Evolutionary conservation across 116 monocot genomes (phyloP), one percentile per base, ranked within the genome.

Genomic region (Cymodocea nodosa): DNA sequence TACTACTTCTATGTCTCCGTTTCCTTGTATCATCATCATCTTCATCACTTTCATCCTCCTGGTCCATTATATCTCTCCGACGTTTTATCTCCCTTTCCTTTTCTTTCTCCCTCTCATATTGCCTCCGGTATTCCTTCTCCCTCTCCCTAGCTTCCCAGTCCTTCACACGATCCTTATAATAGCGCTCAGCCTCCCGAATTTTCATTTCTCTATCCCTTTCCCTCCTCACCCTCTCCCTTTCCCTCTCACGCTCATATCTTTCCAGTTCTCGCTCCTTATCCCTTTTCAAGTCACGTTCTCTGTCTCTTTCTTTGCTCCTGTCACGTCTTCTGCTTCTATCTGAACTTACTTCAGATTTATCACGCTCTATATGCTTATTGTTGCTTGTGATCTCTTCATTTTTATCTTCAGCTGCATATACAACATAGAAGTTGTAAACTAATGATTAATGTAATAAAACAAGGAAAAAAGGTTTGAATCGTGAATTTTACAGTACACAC

Each of bases 111-210:
- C 70, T 86, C 69, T 92, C 86, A 57, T 79, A 52, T 51, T 79
- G 78, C 34, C 83, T 65, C 15, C 82, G 85, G 59, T 82, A 72
- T 68, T 98, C 98, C 73, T 77, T 87, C 51, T 98, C 98, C 73
- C 89, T 86, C 58, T 98, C 98, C 67, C 92, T 81, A 67, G 67
- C 82, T 78, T 92, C 98, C 98, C 98, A 98, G 8, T 98, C 98
- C 76, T 84, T 98, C 23, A 98, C 19, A 35, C 89, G 86, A 1
- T 88, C 89, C 69, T 77, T 89, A 56, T 89, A 92, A 8, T 84
- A 39, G 6, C 92, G 87, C 53, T 98, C 98, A 36, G 69, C 73
- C 60, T 98, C 92, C 55, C 82, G 74, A 22, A 77, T 68, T 78
- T 82, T 92, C 74, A 75, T 20, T 6, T 98, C 98, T 50, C 89